Conservation (phyloP, 176 grass and related monocot genomes). For the Musa troglodytarum region DNA sequence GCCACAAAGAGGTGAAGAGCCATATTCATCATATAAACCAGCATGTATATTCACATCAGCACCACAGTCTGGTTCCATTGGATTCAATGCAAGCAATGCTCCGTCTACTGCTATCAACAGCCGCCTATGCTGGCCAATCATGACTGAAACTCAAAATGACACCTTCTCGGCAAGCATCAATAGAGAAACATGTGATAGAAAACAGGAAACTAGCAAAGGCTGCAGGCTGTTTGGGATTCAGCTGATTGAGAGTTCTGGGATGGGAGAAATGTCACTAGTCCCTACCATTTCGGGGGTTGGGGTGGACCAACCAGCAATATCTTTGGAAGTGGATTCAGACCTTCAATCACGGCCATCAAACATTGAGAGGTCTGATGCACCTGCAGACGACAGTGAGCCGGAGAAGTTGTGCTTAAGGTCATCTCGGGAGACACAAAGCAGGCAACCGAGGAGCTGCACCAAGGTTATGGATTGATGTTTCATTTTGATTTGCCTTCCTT, state of each 20-base stretch:
- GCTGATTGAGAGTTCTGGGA: constrained; percentile 35
- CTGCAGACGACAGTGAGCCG: constrained; percentile 33
- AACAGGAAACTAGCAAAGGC: constrained; percentile 37
- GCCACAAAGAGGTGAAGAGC: constrained; percentile 30
- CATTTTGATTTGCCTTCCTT: not conserved
- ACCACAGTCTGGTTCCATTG: constrained; percentile 24
- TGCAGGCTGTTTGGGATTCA: constrained; percentile 94
- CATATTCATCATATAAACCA: constrained; percentile 40
- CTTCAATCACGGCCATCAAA: constrained; percentile 45
- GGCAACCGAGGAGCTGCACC: constrained; percentile 85
- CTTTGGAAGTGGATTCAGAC: constrained; percentile 34
- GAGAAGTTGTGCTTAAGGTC: constrained; percentile 13
- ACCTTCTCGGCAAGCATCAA: constrained; percentile 40
- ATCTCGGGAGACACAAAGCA: constrained; percentile 45
- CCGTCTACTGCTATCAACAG: constrained; percentile 20
- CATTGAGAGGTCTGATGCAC: constrained; percentile 42
- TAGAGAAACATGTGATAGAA: constrained; percentile 41
- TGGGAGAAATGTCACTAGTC: constrained; percentile 30
- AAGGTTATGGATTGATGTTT: constrained; percentile 39
- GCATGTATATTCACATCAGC: constrained; percentile 29
- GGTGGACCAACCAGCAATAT: constrained; percentile 35
- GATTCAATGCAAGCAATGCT: constrained; percentile 32
- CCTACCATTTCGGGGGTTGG: constrained; percentile 26
- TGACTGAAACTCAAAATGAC: constrained; percentile 28
- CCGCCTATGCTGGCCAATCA: constrained; percentile 45